Percentiles rank a stretch among this genome's conserved stretches.
Evolutionary conservation across 2,329 filamentous ascomycete genomes (phyloP).

Genomic region (Phoma herbarum): DNA sequence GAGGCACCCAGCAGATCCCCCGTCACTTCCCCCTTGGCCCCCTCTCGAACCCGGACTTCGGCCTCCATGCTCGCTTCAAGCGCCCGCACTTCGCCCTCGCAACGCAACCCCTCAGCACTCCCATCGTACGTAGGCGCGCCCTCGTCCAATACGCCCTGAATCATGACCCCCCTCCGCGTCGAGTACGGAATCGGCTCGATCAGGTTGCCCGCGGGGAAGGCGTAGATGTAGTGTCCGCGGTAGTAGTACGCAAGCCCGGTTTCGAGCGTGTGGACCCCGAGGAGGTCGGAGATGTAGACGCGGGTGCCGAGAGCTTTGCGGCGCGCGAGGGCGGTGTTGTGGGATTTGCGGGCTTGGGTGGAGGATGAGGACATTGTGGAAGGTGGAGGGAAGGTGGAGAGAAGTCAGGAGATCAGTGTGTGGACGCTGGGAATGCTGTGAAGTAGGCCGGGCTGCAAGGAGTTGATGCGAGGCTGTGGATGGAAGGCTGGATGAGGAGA

Average conservation of each 20-base stretch:
- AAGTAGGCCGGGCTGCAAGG: not conserved
- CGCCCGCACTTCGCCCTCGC: constrained; percentile 26
- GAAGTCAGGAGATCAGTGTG: too few species aligned
- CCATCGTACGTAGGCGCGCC: constrained; percentile 23
- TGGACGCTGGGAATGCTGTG: too few species aligned
- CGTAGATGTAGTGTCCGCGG: constrained; percentile 44
- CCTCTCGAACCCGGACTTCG: too few species aligned
- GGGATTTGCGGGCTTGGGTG: not conserved
- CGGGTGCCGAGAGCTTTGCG: constrained; percentile 21
- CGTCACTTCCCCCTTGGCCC: constrained; percentile 3
- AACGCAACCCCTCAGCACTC: not conserved
- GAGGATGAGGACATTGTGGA: not conserved
- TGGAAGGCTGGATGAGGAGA: not conserved
- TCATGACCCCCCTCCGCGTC: constrained; percentile 29
- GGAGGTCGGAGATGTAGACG: constrained; percentile 40
- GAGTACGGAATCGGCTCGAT: constrained; percentile 35
- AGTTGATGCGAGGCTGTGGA: not conserved
- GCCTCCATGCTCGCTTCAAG: constrained; percentile 18
- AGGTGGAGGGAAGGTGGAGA: not conserved
- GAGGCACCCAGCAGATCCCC: too few species aligned
- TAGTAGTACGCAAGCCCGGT: constrained; percentile 41
- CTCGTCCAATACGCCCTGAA: constrained; percentile 21
- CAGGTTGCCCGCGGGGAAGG: constrained; percentile 22
- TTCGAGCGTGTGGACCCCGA: constrained; percentile 32
- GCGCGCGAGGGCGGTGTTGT: constrained; percentile 13